Base-by-base conservation (phyloP, 2,329 filamentous ascomycete genomes). In the Phialophora tarda region DNA sequence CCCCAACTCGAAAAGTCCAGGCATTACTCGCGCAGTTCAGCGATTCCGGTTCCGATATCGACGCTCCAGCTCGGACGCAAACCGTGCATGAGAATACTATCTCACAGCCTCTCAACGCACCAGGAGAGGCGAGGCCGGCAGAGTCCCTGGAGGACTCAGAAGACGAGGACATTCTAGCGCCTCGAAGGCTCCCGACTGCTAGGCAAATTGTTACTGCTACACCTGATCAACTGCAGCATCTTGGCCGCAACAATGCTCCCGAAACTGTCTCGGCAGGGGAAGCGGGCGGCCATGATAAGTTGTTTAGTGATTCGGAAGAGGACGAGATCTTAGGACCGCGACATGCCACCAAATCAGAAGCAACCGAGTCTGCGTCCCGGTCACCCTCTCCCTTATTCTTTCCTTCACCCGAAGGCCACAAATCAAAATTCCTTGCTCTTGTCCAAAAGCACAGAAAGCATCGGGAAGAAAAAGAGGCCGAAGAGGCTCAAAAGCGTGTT, bases 401-500 rank as follows among this genome's bases (percentile, higher is more conserved):
- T 75, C 14, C 75, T 74, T 14, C 65, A 67, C 17, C 62, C 26
- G 65, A 71, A n/a, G 30, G 34, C 2, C 63, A 23, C 7, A 85
- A 87, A 57, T 82, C 85, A 48, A 86, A 89, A 4, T 89, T 96
- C 73, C 82, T 88, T 67, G 90, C 89, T 7, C 85, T 96, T 0
- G 85, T 95, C 11, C 87, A 88, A 54, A 86, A 87, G 72, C 95
- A 94, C 74, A 86, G 88, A 58, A 84, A 88, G 68, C 89, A 95
- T 74, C 85, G 89, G 7, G 80, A 88, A 41, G 89, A 86, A 3
- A 87, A 83, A 59, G 89, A 95, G 73, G 86, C 85, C 23, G 83
- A 75, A 51, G 80, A 82, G 72, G 77, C 75, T 41, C 77, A 78
- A 71, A 80, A 78, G 73, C 77, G 76, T 59, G 77, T 76, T 7